Evolutionary conservation across 2,329 filamentous ascomycete species (phyloP), one percentile per base, ranked within the genome.

Genomic region (Microdochium paspali): DNA sequence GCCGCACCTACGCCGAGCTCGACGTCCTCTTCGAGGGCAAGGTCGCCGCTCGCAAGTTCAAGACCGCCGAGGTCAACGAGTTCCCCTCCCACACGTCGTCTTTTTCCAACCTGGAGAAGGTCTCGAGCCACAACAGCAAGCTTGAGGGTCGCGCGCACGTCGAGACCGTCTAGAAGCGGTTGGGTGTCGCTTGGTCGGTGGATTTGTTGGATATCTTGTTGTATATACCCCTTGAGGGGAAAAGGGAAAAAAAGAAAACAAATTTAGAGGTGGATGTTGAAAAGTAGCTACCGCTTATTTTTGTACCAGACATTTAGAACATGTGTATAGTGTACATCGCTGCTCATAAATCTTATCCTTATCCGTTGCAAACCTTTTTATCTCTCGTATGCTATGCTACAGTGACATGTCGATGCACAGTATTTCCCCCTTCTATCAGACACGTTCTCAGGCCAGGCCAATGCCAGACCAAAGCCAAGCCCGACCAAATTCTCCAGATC

Each of bases 1-100:
- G 35, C 9, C 61, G 69, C 6, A 69, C 68, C 0, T 72, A 70
- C 50, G 69, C 66, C 3, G 69, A 73, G 53, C 51, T 72, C 31
- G 68, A 72, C 46, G 43, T 70, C 39, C 59, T 72, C 3, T 71
- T 71, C 42, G 65, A 69, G 53, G 58, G 62, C 48, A 53, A 55
- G 4, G 58, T 70, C 1, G 49, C 65, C 0, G 67, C 69, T 2
- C 63, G 68, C 51, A 66, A 64, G 48, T 71, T 71, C 52, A 61
- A 66, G 13, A 55, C 55, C 47, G 67, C 65, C 1, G 57, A 62
- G n/a, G 61, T 69, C 44, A 63, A 69, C 40, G 64, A 65, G 2
- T 69, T 67, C 45, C 51, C 56, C 26, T 28, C 26, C n/a, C n/a
- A n/a, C n/a, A n/a, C n/a, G 10, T 54, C 49, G 20, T 40, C 35